A percentile compares a stretch with the other conserved stretches of the same genome.
phyloP scores from a whole-genome alignment of 2,329 filamentous ascomycete species.

The Verticillium nubilum region DNA sequence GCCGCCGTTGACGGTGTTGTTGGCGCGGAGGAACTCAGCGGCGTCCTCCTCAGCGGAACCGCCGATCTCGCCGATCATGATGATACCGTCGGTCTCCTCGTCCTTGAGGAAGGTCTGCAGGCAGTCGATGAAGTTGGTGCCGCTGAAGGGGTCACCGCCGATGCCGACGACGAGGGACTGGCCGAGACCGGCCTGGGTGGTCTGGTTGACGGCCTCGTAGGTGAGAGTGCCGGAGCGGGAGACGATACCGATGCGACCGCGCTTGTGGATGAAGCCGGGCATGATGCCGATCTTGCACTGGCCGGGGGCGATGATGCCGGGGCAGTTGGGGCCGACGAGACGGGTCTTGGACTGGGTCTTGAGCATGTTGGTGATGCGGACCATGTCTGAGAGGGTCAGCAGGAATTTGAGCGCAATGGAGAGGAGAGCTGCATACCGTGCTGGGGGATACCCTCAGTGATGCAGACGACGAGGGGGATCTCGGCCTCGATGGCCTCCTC shows the following conservation, averaged over 20 bases:
- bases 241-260: slow-evolving; percentile 96
- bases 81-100: slow-evolving; percentile 95
- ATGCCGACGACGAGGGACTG: slow-evolving; percentile 98
- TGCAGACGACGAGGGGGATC: slow-evolving; percentile 92
- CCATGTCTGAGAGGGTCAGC: slow-evolving; percentile 67
- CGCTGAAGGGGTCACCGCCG: slow-evolving; percentile 96
- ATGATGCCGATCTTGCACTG: slow-evolving; percentile 99
- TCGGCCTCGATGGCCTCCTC: slow-evolving; percentile 94
- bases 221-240: slow-evolving; percentile 96
- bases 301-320: slow-evolving; percentile 88
- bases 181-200: slow-evolving; percentile 90
- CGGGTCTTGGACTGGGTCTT: slow-evolving; percentile 97
- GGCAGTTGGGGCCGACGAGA: slow-evolving; percentile 96
- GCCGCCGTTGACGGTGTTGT: slow-evolving; percentile 77
- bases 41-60: slow-evolving; percentile 97
- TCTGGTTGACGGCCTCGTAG: slow-evolving; percentile 98
- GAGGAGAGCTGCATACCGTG: slow-evolving; percentile 59
- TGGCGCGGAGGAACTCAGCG: slow-evolving; percentile 86
- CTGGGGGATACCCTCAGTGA: slow-evolving; percentile 96
- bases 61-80: slow-evolving; percentile 99
- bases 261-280: slow-evolving; percentile 99
- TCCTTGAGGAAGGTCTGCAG: slow-evolving; percentile 95
- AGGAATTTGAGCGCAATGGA: neutral
- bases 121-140: slow-evolving; percentile 99
- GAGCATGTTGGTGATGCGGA: slow-evolving; percentile 95